Evolutionary conservation across 345 rosid species (phyloP).

Genomic region (Boechera stricta): DNA sequence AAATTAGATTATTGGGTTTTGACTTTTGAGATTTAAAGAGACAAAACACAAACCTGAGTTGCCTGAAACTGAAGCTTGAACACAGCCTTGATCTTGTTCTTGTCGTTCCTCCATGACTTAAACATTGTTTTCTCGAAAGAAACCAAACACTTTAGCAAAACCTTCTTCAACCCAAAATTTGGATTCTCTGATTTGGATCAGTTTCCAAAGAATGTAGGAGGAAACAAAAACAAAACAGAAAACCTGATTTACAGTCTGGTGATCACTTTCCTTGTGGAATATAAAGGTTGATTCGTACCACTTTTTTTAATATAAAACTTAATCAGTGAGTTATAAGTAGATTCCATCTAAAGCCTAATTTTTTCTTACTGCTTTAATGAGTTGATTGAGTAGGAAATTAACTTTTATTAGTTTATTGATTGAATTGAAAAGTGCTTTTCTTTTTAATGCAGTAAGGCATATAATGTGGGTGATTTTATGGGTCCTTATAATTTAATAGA

Average conservation of each 20-base stretch:
- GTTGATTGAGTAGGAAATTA: conserved; percentile 38
- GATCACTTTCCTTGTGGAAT: conserved; percentile 43
- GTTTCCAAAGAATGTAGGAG: conserved; percentile 40
- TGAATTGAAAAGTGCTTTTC: conserved; percentile 49
- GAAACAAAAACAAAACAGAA: conserved; percentile 34
- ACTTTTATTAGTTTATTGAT: conserved; percentile 31
- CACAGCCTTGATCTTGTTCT: conserved; percentile 88
- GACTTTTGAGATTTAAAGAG: conserved; percentile 17
- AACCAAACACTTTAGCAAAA: conserved; percentile 37
- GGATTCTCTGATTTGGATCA: conserved; percentile 27
- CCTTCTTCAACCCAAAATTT: not conserved
- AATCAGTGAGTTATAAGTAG: conserved; percentile 40
- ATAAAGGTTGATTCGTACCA: conserved; percentile 37
- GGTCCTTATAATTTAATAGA: conserved; percentile 42
- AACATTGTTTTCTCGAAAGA: conserved; percentile 63
- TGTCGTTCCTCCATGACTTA: conserved; percentile 87
- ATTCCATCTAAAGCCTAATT: conserved; percentile 27
- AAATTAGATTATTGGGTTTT: not conserved
- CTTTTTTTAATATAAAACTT: conserved; percentile 21
- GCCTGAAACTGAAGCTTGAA: conserved; percentile 93
- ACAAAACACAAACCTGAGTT: conserved; percentile 70
- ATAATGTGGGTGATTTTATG: conserved; percentile 42
- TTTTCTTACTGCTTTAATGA: conserved; percentile 25
- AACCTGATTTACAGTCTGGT: conserved; percentile 41
- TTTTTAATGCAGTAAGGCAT: conserved; percentile 65